Percentiles rank a stretch among this genome's conserved stretches.
Evolutionary conservation across 345 rosid species (phyloP).

Genomic region (Populus deltoides): DNA sequence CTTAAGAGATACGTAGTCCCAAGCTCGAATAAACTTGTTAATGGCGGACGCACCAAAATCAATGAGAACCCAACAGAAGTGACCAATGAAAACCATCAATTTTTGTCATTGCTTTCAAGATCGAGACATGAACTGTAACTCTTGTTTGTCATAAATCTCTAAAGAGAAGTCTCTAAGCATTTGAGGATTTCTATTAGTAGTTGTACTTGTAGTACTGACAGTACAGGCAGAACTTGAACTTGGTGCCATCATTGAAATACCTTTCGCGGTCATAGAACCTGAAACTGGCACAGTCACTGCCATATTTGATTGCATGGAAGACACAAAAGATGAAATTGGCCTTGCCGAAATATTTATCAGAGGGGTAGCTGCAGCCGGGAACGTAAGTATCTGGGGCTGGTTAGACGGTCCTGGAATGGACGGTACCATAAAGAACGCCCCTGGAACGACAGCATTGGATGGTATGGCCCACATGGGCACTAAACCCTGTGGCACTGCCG

Average conservation of each 20-base stretch:
- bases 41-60: slow-evolving; percentile 26
- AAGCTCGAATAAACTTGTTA: slow-evolving; percentile 1
- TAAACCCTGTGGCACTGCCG: slow-evolving; percentile 49
- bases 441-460: slow-evolving; percentile 55
- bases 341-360: slow-evolving; percentile 44
- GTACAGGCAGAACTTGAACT: slow-evolving; percentile 42
- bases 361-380: slow-evolving; percentile 52
- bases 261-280: slow-evolving; percentile 30
- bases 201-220: slow-evolving; percentile 1
- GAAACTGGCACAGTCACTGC: slow-evolving; percentile 31
- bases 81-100: not conserved
- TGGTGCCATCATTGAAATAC: slow-evolving; percentile 53
- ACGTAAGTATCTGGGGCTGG: slow-evolving; percentile 56
- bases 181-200: slow-evolving; percentile 31
- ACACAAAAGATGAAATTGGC: slow-evolving; percentile 54
- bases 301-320: slow-evolving; percentile 47
- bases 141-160: slow-evolving; percentile 68
- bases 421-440: slow-evolving; percentile 64
- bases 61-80: not conserved
- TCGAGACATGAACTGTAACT: slow-evolving; percentile 63
- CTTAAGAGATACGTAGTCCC: not conserved
- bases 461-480: slow-evolving; percentile 87
- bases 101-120: slow-evolving; percentile 46
- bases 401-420: slow-evolving; percentile 40
- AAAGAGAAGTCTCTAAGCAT: slow-evolving; percentile 71